Percentiles rank a stretch among this genome's conserved stretches.
phyloP scores from a whole-genome alignment of 108 stramenopile genomes.

The Epithemia pelagica region DNA sequence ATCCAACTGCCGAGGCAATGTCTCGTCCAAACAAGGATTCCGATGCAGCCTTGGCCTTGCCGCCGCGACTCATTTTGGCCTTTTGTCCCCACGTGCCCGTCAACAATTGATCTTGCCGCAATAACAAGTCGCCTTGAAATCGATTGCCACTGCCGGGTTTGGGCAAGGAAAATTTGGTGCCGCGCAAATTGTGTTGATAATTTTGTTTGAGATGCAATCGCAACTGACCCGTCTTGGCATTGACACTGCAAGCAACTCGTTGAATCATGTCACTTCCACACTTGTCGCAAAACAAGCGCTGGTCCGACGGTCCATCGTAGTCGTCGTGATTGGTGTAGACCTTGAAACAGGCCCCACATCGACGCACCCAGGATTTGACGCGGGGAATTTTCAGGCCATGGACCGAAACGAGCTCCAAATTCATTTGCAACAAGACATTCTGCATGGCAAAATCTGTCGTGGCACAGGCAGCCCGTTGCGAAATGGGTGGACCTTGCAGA shows the following conservation, averaged over 20 bases:
- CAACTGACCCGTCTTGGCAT: conserved; percentile 83
- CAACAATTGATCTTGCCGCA: conserved; percentile 95
- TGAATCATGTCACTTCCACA: conserved; percentile 89
- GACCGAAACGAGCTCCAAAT: conserved; percentile 78
- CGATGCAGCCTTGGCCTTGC: conserved; percentile 44
- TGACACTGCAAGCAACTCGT: conserved; percentile 82
- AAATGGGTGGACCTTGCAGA: conserved; percentile 32
- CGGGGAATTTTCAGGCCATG: conserved; percentile 80
- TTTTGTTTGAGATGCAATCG: conserved; percentile 83
- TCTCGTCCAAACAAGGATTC: conserved; percentile 86
- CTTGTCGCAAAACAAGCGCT: conserved; percentile 84
- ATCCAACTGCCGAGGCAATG: conserved; percentile 80
- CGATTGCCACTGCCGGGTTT: conserved; percentile 71
- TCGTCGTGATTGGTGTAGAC: conserved; percentile 52
- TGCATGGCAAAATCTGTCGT: conserved; percentile 99
- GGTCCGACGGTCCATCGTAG: conserved; percentile 18
- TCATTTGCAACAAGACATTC: conserved; percentile 97
- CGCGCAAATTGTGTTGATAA: conserved; percentile 67
- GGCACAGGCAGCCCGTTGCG: conserved; percentile 81
- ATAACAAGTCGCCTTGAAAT: conserved; percentile 86
- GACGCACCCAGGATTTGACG: conserved; percentile 90
- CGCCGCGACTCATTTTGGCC: conserved; percentile 58
- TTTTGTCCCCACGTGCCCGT: conserved; percentile 96
- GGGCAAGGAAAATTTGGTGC: conserved; percentile 91
- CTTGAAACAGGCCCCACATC: conserved; percentile 92